Evolutionary conservation across 2,329 filamentous ascomycete genomes (phyloP), one percentile per base, ranked within the genome.

Genomic region (Epichloe aotearoae): DNA sequence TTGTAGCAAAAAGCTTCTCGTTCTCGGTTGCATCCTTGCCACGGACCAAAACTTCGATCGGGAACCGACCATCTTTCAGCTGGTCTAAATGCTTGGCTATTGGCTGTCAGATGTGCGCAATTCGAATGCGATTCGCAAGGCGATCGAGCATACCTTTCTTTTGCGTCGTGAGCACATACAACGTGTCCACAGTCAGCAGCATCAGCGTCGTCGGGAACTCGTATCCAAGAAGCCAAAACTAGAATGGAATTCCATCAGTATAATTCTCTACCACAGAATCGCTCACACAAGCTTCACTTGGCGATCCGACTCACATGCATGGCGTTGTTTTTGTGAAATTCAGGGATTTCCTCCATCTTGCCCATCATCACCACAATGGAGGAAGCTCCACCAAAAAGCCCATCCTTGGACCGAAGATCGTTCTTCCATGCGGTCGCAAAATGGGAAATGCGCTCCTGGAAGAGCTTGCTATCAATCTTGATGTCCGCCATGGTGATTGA

Each of bases 141-240:
- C 6, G 6, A 39, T 36, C 6, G 20, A n/a, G 8, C 58, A 41
- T 64, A 95, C 89, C 91, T 81, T 98, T 98, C 6, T 26, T 73
- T 98, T 98, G 84, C 5, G 93, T 98, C 6, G 93, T 98, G 57
- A 98, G 82, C 53, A 97, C 84, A 70, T 93, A 94, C 60, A 97
- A 76, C 45, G 82, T 82, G 54, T 97, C 93, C 54, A 83, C 73
- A 1, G 91, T 97, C 66, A 98, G 83, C 49, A 98, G 77, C 75
- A 98, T 88, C 56, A 98, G 75, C 0, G 93, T 98, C 39, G 91
- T 90, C 36, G 93, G 93, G 64, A 98, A 98, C 68, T 98, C 93
- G 74, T 98, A 98, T 61, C 93, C 93, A 55, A 98, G 80, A 50
- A 98, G 77, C 94, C 94, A 98, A 70, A 97, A 95, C 90, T 96